phyloP scores from a whole-genome alignment of 108 stramenopile genomes.

The Cyclotella sp. region DNA sequence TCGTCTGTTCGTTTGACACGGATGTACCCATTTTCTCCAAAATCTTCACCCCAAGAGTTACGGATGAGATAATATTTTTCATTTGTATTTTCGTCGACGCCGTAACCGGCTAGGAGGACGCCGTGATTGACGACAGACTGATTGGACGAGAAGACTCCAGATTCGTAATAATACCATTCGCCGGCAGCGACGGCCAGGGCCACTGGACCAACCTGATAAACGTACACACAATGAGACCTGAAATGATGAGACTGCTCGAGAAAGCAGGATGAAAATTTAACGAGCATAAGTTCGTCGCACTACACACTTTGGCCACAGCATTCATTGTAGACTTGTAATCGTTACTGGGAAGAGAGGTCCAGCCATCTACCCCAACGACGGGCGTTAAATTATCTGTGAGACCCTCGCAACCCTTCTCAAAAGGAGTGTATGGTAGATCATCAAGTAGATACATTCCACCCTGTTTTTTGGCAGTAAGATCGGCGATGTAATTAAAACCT shows the following conservation, averaged over 20 bases:
- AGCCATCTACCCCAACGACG: conserved; percentile 78
- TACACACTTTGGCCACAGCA: conserved; percentile 77
- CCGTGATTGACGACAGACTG: conserved; percentile 76
- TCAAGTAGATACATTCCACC: conserved; percentile 42
- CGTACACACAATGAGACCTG: background rate
- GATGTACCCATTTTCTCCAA: conserved; percentile 89
- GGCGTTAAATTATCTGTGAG: conserved; percentile 43
- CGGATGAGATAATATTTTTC: conserved; percentile 84
- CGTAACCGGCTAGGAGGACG: conserved; percentile 89
- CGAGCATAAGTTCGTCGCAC: background rate
- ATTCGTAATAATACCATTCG: conserved; percentile 56
- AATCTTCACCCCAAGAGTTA: conserved; percentile 85
- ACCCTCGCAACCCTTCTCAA: conserved; percentile 17
- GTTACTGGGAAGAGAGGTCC: conserved; percentile 71
- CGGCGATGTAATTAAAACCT: conserved; percentile 64
- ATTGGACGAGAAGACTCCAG: conserved; percentile 38
- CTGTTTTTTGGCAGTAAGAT: conserved; percentile 26
- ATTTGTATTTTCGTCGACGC: conserved; percentile 67
- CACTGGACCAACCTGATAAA: conserved; percentile 57
- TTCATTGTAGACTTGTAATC: conserved; percentile 79
- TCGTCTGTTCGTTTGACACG: conserved; percentile 69
- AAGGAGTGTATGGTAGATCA: conserved; percentile 27
- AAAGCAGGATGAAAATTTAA: background rate
- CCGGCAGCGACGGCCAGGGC: conserved; percentile 75
- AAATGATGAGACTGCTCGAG: background rate